Percentiles rank a stretch among this genome's conserved stretches.
Conservation (phyloP, 257 asterid species). For the Gardenia jasminoides region DNA sequence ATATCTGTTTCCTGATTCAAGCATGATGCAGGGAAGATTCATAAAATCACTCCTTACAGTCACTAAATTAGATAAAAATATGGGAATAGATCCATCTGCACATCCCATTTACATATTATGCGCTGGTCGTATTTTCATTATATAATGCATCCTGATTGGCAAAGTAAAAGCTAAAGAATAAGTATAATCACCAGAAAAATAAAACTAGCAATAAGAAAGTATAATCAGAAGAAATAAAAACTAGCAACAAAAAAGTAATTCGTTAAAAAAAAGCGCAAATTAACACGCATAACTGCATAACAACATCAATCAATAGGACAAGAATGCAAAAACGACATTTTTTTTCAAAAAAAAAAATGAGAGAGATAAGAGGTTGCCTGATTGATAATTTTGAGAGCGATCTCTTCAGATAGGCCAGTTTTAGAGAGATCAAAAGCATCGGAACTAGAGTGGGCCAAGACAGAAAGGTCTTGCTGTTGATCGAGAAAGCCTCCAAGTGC, state of each 20-base stretch:
- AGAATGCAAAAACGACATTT: too few species aligned
- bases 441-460: slow-evolving; percentile 10
- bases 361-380: slow-evolving; percentile 44
- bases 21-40: neutral
- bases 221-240: too few species aligned
- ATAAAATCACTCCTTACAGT: too few species aligned
- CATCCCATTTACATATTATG: too few species aligned
- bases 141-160: too few species aligned
- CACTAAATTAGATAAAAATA: too few species aligned
- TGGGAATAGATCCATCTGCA: too few species aligned
- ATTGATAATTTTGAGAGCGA: slow-evolving; percentile 58
- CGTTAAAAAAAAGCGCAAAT: neutral
- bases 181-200: neutral
- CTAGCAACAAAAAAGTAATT: neutral
- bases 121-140: too few species aligned
- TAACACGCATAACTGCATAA: too few species aligned
- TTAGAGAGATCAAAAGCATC: slow-evolving; percentile 28
- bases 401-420: slow-evolving; percentile 51
- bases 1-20: neutral
- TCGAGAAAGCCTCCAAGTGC: slow-evolving; percentile 15
- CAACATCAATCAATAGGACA: neutral
- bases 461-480: slow-evolving; percentile 21
- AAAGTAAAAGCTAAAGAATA: neutral
- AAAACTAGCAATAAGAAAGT: neutral
- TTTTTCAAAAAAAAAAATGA: too few species aligned